These are phyloP conservation scores for Pythium utonaiense DNA, from an alignment of 352 stramenopile species.

Conservation along the genomic window DNA sequence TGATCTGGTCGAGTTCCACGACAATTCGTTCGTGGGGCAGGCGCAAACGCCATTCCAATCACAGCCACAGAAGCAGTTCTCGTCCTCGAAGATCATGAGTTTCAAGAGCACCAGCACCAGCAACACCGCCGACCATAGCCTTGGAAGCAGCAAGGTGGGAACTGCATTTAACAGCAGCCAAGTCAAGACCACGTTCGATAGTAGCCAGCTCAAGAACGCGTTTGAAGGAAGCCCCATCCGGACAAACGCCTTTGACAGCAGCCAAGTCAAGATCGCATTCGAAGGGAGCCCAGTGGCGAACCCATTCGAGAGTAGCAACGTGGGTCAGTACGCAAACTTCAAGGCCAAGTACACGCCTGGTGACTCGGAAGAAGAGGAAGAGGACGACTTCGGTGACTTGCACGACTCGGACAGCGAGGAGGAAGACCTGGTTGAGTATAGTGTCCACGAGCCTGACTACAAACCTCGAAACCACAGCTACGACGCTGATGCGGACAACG, in stretches of 20 bases:
- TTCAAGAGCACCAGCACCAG: slow-evolving; percentile 11
- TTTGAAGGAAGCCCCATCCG: slow-evolving; percentile 9
- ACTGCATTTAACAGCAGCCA: slow-evolving; percentile 2
- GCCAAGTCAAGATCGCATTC: not conserved
- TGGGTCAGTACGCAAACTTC: slow-evolving; percentile 13
- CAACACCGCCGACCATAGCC: too few relatives aligned
- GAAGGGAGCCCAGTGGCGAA: not conserved
- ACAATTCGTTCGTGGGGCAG: slow-evolving; percentile 6
- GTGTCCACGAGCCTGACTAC: not conserved
- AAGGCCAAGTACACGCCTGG: slow-evolving; percentile 5
- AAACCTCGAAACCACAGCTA: not conserved
- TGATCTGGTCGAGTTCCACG: slow-evolving; percentile 16
- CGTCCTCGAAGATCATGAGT: slow-evolving; percentile 18
- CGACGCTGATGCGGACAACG: not conserved
- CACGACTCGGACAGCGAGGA: slow-evolving; percentile 26
- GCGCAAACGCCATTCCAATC: slow-evolving; percentile 3
- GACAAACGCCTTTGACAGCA: slow-evolving; percentile 7
- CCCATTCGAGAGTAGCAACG: not conserved
- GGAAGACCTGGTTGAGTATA: slow-evolving; percentile 1
- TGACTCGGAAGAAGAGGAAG: slow-evolving; percentile 18
- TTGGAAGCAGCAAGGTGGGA: not conserved
- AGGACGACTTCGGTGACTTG: slow-evolving; percentile 22
- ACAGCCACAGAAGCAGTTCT: slow-evolving; percentile 3
- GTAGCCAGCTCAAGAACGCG: slow-evolving; percentile 14
- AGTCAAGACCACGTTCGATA: slow-evolving; percentile 9